Conservation (phyloP, 129 eudicot genomes). For the Oenanthe sinensis region DNA sequence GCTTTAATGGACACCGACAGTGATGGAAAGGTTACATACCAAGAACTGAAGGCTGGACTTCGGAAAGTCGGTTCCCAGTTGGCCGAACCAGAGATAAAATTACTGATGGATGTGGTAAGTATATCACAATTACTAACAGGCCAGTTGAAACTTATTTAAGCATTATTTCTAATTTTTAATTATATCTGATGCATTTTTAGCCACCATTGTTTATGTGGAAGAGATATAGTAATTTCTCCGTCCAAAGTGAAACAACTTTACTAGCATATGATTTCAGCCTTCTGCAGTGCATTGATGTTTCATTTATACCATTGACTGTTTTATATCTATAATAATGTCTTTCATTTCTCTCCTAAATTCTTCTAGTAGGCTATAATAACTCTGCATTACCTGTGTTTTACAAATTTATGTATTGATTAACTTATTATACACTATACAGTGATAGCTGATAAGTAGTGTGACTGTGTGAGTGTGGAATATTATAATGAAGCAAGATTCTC, state of each 20-base stretch:
- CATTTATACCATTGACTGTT: neutral
- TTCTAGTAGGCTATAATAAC: neutral
- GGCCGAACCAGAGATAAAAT: constrained; percentile 28
- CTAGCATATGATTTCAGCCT: neutral
- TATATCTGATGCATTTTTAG: neutral
- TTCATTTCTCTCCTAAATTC: neutral
- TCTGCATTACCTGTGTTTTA: neutral
- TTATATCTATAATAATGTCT: neutral
- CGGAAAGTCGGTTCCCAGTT: constrained; percentile 28
- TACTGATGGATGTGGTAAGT: constrained; percentile 32
- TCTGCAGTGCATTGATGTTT: neutral
- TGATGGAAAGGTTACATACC: constrained; percentile 23
- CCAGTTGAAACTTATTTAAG: neutral
- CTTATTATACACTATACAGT: neutral
- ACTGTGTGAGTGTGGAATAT: neutral
- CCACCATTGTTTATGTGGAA: neutral
- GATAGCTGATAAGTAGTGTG: neutral
- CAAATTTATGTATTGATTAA: neutral
- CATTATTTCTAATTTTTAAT: neutral
- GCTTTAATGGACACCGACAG: constrained; percentile 27
- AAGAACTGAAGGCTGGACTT: constrained; percentile 25
- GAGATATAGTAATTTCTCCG: neutral
- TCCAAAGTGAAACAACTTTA: neutral
- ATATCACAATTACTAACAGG: neutral
- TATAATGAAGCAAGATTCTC: neutral